Conservation (phyloP, 2,329 filamentous ascomycete genomes). For the Nakataea oryzae region DNA sequence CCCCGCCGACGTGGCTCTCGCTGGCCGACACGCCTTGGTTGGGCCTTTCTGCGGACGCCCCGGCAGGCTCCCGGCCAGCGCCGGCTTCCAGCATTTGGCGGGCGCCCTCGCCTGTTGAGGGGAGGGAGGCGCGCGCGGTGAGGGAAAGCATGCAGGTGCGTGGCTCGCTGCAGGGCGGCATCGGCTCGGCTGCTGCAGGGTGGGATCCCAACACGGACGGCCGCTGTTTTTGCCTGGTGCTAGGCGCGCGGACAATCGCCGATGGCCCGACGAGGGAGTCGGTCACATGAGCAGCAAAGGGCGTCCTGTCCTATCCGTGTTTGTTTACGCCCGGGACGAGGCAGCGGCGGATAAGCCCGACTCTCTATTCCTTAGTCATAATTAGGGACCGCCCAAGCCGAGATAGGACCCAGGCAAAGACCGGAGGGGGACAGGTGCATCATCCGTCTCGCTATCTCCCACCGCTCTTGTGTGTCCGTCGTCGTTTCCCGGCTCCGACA, state of each 20-base stretch:
- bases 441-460: too few species aligned
- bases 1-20: not conserved
- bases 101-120: not conserved
- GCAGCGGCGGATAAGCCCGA: not conserved
- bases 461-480: not conserved
- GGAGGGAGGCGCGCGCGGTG: too few species aligned
- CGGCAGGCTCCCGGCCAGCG: not conserved
- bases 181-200: not conserved
- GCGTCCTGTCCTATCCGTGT: not conserved
- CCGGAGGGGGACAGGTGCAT: not conserved
- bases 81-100: too few species aligned
- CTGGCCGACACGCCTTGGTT: not conserved
- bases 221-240: too few species aligned
- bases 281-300: not conserved
- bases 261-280: not conserved
- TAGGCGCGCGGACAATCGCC: not conserved
- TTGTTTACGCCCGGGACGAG: not conserved
- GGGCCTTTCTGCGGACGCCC: not conserved
- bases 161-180: not conserved
- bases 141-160: not conserved
- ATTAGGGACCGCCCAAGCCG: not conserved
- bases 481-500: not conserved
- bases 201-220: not conserved
- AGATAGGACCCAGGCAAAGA: not conserved
- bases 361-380: not conserved